These are phyloP conservation scores for Fomitopsis serialis DNA, from an alignment of 768 basidiomycete genomes.

Conservation along the genomic window DNA sequence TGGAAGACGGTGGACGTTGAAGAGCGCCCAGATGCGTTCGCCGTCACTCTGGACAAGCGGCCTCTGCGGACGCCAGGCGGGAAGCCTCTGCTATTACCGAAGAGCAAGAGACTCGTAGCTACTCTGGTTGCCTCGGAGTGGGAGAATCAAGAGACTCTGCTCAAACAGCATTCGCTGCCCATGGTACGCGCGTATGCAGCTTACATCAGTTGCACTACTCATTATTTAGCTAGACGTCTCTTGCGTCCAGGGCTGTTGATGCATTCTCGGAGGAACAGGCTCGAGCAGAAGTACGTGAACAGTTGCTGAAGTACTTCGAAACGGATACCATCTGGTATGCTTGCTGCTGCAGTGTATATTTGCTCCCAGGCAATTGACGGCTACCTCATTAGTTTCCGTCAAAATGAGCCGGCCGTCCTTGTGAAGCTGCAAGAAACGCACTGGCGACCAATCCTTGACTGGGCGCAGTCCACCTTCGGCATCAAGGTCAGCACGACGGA, in stretches of 20 bases:
- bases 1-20: slow-evolving; percentile 91
- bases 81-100: slow-evolving; percentile 67
- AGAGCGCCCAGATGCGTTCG: slow-evolving; percentile 42
- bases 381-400: slow-evolving; percentile 60
- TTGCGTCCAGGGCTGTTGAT: slow-evolving; percentile 89
- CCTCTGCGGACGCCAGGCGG: slow-evolving; percentile 87
- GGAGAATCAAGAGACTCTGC: slow-evolving; percentile 82
- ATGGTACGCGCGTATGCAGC: slow-evolving; percentile 49
- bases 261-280: slow-evolving; percentile 52
- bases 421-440: slow-evolving; percentile 73
- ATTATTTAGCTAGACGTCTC: slow-evolving; percentile 61
- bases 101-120: slow-evolving; percentile 65
- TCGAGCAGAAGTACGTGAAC: slow-evolving; percentile 56
- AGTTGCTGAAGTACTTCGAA: slow-evolving; percentile 80
- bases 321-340: slow-evolving; percentile 90
- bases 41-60: slow-evolving; percentile 76
- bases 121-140: slow-evolving; percentile 91
- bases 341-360: background rate
- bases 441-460: slow-evolving; percentile 85
- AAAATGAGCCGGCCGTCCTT: slow-evolving; percentile 69
- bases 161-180: slow-evolving; percentile 89
- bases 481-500: slow-evolving; percentile 65
- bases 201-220: background rate
- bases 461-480: slow-evolving; percentile 64
- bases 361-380: background rate